Evolutionary conservation across 257 asterid species (phyloP).

Genomic region (Capsicum pubescens): DNA sequence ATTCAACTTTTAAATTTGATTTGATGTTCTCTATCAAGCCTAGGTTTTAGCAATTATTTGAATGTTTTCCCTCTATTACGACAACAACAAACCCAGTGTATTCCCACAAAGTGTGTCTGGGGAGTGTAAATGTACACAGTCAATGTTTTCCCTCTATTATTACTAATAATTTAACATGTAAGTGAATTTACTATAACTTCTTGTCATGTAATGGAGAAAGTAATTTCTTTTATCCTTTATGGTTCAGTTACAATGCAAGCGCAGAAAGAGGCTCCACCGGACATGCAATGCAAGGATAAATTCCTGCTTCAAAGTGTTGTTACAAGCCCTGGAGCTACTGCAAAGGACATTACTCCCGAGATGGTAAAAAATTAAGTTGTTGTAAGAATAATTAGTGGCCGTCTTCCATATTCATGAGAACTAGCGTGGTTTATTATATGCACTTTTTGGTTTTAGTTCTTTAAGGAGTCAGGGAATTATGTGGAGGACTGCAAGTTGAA

Average conservation of each 20-base stretch:
- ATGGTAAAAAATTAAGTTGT: constrained; percentile 52
- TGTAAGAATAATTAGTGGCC: constrained; percentile 2
- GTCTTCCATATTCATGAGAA: background rate
- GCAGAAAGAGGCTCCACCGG: constrained; percentile 90
- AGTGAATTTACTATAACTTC: background rate
- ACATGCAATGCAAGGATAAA: constrained; percentile 94
- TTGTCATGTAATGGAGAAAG: background rate
- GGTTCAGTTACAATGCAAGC: constrained; percentile 96
- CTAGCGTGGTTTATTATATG: constrained; percentile 27
- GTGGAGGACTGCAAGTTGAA: constrained; percentile 93
- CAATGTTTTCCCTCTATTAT: background rate
- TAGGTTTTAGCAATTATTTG: too few relatives aligned
- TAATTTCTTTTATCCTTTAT: background rate
- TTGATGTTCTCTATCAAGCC: too few relatives aligned
- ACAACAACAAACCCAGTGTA: too few relatives aligned
- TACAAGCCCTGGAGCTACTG: constrained; percentile 62
- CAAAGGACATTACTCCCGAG: constrained; percentile 81
- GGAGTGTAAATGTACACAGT: too few relatives aligned
- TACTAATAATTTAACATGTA: background rate
- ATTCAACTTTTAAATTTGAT: too few relatives aligned
- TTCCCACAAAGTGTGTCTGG: too few relatives aligned
- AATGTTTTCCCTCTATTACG: too few relatives aligned
- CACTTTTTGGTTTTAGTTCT: constrained; percentile 56
- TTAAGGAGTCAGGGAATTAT: constrained; percentile 78
- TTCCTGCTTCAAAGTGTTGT: constrained; percentile 85